These are phyloP conservation scores for Claviceps sp. DNA, from an alignment of 2,329 filamentous ascomycete species.

Conservation along the genomic window DNA sequence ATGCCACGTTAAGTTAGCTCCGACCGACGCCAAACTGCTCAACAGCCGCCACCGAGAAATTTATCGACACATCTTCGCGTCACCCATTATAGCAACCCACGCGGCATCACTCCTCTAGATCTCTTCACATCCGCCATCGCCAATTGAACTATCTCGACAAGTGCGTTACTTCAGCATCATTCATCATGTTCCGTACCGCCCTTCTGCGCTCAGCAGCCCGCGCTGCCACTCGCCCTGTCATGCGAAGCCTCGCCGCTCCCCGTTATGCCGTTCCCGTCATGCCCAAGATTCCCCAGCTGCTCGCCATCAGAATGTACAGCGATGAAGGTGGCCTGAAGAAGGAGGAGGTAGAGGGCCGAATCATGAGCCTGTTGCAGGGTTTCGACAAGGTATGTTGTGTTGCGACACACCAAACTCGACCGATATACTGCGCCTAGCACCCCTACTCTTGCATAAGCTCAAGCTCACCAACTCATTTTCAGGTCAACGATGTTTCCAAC, in stretches of 20 bases:
- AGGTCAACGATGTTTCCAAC: conserved; percentile 56
- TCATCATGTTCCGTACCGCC: conserved; percentile 74
- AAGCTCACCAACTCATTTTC: conserved; percentile 15
- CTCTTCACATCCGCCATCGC: conserved; percentile 5
- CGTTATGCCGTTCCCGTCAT: conserved; percentile 38
- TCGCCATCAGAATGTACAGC: conserved; percentile 73
- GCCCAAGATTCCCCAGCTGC: conserved; percentile 33
- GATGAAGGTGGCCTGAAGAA: conserved; percentile 65
- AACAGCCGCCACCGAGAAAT: conserved; percentile 26
- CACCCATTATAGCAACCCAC: neutral
- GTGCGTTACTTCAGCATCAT: neutral
- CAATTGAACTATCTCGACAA: neutral
- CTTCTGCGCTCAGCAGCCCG: conserved; percentile 67
- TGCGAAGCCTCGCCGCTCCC: conserved; percentile 42
- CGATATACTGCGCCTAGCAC: neutral
- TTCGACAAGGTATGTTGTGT: conserved; percentile 66
- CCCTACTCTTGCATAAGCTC: neutral
- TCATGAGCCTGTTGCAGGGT: conserved; percentile 83
- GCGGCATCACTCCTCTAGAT: neutral
- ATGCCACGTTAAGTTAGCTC: conserved; percentile 11
- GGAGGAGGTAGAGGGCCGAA: conserved; percentile 79
- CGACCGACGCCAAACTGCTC: conserved; percentile 13
- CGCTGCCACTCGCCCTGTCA: conserved; percentile 32
- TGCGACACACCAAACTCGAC: neutral
- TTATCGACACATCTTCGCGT: conserved; percentile 23